Evolutionary conservation across 495 filamentous ascomycete species (phyloP), one percentile per base, ranked within the genome.

Genomic region (Apodospora peruviana): DNA sequence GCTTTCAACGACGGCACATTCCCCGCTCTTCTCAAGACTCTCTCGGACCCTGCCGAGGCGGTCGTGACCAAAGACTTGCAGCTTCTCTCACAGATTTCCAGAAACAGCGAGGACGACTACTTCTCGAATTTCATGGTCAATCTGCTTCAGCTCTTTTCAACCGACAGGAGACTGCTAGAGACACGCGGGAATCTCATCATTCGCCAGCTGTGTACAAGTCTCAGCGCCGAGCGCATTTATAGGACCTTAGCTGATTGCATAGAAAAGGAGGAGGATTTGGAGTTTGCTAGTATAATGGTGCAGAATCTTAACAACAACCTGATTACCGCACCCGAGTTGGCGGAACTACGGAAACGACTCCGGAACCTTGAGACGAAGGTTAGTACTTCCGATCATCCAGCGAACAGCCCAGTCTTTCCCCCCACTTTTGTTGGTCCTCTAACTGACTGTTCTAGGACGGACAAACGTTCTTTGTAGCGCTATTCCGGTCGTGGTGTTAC

Each of bases 281-380:
- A 97, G 62, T 99, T 99, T 66, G 90, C 94, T 16, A 96, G 91
- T 55, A 99, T 97, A 57, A 99, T 99, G 94, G 90, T 99, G 21
- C 94, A 97, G 60, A 96, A 97, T 64, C 75, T 99, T 38, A 99
- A 99, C 68, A 99, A 99, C 59, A 99, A 97, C 55, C 78, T 99
- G 17, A 97, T 97, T 55, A 99, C 94, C 10, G 94, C 94, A 0
- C 94, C 94, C 0, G 90, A 99, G 61, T 75, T 99, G 25, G 82
- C 88, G 0, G 94, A 96, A 43, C 72, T 99, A 38, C 79, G 94
- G 39, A 96, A 95, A 64, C 77, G 93, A 17, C 74, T 99, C 40
- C 78, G 91, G 22, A 97, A 93, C 61, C 74, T 96, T 10, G 93
- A 97, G 62, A 87, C 87, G 0, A 87, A 82, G 67, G 88, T 48